Evolutionary conservation across 768 basidiomycete genomes (phyloP).

Genomic region (Podaxis pistillaris): DNA sequence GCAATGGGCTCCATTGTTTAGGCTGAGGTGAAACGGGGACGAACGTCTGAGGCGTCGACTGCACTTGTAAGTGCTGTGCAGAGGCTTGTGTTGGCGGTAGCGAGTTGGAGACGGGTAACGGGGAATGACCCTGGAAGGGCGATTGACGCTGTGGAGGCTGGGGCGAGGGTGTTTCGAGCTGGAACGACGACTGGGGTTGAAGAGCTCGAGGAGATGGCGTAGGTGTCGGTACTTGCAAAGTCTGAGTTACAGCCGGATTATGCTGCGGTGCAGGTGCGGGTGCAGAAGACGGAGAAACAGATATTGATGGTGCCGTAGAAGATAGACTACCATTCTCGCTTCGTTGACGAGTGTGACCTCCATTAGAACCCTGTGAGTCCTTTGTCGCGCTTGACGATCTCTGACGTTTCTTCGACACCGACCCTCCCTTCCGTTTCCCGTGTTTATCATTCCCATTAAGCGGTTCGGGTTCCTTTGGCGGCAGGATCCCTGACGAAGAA

Average conservation of each 20-base stretch:
- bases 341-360: not conserved
- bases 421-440: not conserved
- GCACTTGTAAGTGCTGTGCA: not conserved
- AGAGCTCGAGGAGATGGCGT: not conserved
- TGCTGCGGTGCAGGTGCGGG: not conserved
- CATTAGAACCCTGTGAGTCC: not conserved
- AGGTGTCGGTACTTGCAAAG: not conserved
- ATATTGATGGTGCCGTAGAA: not conserved
- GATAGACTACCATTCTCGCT: not conserved
- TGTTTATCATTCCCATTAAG: not conserved
- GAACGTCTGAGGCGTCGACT: not conserved
- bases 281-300: not conserved
- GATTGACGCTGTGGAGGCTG: not conserved
- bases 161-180: constrained; percentile 2
- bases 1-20: not conserved
- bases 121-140: not conserved
- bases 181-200: not conserved
- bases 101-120: not conserved
- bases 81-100: not conserved
- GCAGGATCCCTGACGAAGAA: not conserved
- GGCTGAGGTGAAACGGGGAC: not conserved
- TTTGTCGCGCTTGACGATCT: not conserved
- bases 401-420: constrained; percentile 3
- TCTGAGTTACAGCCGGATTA: not conserved
- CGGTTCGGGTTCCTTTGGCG: not conserved